phyloP scores from a whole-genome alignment of 2,329 filamentous ascomycete species.

The Cryphonectria japonica region DNA sequence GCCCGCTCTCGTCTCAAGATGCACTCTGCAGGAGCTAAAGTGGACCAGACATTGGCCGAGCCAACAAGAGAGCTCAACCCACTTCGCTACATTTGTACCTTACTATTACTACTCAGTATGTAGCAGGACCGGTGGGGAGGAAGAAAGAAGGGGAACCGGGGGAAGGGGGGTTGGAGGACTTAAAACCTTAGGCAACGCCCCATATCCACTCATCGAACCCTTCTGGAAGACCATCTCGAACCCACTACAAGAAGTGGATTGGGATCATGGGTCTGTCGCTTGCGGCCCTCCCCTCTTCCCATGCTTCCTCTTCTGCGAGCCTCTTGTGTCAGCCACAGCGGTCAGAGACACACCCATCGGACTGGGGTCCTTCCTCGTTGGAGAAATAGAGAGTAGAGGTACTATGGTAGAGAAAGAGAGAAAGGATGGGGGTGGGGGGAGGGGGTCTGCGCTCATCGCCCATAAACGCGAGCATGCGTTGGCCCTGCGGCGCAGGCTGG shows the following conservation, averaged over 20 bases:
- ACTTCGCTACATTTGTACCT: not conserved
- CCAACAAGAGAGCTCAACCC: constrained; percentile 2
- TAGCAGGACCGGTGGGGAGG: not conserved
- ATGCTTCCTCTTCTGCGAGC: not conserved
- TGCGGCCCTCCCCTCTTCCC: too few species aligned
- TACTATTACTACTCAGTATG: not conserved
- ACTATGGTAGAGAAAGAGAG: not conserved
- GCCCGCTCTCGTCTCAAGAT: constrained; percentile 17
- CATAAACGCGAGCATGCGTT: not conserved
- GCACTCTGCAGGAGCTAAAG: constrained; percentile 28
- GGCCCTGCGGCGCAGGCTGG: constrained; percentile 9
- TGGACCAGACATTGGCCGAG: constrained; percentile 18
- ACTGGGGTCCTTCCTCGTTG: not conserved
- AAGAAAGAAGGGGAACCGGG: not conserved
- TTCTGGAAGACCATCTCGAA: constrained; percentile 29
- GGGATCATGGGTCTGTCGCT: not conserved
- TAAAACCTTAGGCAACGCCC: constrained; percentile 1
- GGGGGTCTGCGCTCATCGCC: constrained; percentile 25
- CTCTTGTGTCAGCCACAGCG: constrained; percentile 6
- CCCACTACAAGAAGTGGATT: not conserved
- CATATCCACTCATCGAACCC: constrained; percentile 24
- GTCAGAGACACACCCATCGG: constrained; percentile 5
- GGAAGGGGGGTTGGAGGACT: not conserved
- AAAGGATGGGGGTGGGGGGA: not conserved
- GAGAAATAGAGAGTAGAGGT: not conserved